Evolutionary conservation across 1,284 basidiomycete genomes (phyloP), one percentile per base, ranked within the genome.

Genomic region (Phenoliferia sp.): DNA sequence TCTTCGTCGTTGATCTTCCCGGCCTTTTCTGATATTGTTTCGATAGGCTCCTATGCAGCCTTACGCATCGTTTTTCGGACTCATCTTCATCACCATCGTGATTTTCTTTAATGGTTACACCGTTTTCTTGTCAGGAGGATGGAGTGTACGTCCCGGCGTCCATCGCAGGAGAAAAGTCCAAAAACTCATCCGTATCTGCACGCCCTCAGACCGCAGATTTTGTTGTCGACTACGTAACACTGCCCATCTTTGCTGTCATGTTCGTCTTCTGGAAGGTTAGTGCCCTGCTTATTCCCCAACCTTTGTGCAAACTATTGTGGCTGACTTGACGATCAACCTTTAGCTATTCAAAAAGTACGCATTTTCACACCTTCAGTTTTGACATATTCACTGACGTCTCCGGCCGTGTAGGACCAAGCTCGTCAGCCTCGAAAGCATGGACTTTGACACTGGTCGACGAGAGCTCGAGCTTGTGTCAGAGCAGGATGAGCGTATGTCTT

Each of bases 31-130:
- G n/a, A n/a, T 44, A 44, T 44, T 22, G 39, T 52, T 33, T n/a
- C 65, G 54, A 52, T n/a, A 55, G 31, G 67, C 66, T 4, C 64
- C 56, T 1, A 29, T 72, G n/a, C 71, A 72, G 59, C 71, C 71
- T 17, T 73, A 58, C 61, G 34, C 56, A 3, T 64, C 69, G 17
- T 70, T 60, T 62, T 70, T 64, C 54, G 69, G 61, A 0, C 64
- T 68, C 59, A 58, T 66, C 34, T 68, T 68, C 59, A n/a, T 48
- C 52, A 44, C 63, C 54, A 28, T 72, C 55, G 63, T 75, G 52
- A 63, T 75, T 29, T 62, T 71, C 68, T 73, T 75, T 66, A 67
- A 71, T 50, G 69, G 69, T 6, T 75, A 66, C 50, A 32, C 28
- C 17, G 67, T 66, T 36, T 71, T 71, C 54, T 55, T 36, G 12